Evolutionary conservation across 1,284 basidiomycete genomes (phyloP), one percentile per base, ranked within the genome.

Genomic region (Pyrrhoderma lamaoense): DNA sequence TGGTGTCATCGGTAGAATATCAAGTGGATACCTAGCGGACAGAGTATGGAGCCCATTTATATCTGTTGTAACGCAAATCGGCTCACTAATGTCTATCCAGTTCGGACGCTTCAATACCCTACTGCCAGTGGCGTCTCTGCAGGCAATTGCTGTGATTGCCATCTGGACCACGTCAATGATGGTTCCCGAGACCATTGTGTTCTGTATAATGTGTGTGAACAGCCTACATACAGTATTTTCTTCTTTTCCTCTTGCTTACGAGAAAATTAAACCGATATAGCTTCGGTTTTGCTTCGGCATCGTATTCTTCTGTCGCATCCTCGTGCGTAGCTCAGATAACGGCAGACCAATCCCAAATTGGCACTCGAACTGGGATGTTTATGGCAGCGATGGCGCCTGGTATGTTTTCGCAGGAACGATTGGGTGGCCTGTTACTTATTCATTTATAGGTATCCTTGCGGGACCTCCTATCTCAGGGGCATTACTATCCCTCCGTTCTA

Each of bases 261-360:
- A 42, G n/a, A 18, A 47, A 40, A n/a, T 14, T 16, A 37, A 8
- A 16, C 13, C 31, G 18, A n/a, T 44, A 35, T 8, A 53, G 51
- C 19, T 56, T 52, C 42, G 54, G 54, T 34, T 42, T 46, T 9
- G 47, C 54, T 11, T 53, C 51, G 18, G 54, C 54, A 16, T 52
- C 54, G 16, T 56, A 56, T 42, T 47, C 45, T n/a, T 56, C 54
- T 9, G 40, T 56, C 31, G 54, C 54, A 3, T 56, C 54, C 8
- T 56, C 54, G 18, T 56, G 54, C 42, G 54, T 56, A 18, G 54
- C 54, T 14, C 50, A 52, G 22, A 56, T 56, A 23, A 56, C 54
- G 25, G 21, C 38, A 9, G 44, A 52, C 49, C 54, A 40, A 19
- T 49, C 54, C 8, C 54, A 43, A 38, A 56, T 56, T 7, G 54